Percentiles rank a stretch among this genome's conserved stretches.
phyloP scores from a whole-genome alignment of 768 basidiomycete genomes.

The Strobilomyces echinocephalus region DNA sequence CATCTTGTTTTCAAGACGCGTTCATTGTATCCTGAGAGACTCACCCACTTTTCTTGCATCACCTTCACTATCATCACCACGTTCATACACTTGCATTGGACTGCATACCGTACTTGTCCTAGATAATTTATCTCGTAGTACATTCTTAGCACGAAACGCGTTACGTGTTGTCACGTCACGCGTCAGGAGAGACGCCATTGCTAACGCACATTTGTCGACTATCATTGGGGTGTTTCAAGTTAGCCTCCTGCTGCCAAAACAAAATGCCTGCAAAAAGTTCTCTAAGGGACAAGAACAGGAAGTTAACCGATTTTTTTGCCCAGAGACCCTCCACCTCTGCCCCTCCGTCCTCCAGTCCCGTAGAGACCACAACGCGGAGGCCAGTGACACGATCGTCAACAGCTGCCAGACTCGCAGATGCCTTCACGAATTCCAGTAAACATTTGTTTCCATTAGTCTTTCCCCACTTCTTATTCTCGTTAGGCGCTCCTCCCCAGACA shows the following conservation, averaged over 20 bases:
- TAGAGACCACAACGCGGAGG: conserved; percentile 6
- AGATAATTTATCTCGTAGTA: not conserved
- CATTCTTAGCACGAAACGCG: not conserved
- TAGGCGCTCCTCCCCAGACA: conserved; percentile 8
- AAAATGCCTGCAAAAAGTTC: conserved; percentile 20
- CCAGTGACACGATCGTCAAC: conserved; percentile 9
- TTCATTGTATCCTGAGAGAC: conserved; percentile 5
- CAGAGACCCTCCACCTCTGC: conserved; percentile 25
- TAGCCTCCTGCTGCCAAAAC: not conserved
- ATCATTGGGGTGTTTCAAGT: not conserved
- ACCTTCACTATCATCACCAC: conserved; percentile 7
- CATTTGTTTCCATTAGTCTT: not conserved
- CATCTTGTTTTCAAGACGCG: conserved; percentile 2
- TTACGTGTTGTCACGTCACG: conserved; percentile 16
- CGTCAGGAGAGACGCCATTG: not conserved
- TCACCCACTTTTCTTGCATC: conserved; percentile 2
- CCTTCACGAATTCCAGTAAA: conserved; percentile 17
- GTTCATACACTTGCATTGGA: conserved; percentile 1
- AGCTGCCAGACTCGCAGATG: not conserved
- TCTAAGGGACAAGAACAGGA: conserved; percentile 18
- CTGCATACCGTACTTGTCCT: conserved; percentile 2
- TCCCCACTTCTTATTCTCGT: conserved; percentile 6
- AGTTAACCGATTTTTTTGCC: conserved; percentile 45
- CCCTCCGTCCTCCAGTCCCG: conserved; percentile 3
- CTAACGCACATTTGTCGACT: not conserved